Evolutionary conservation across 139 green algal genomes (phyloP), one percentile per base, ranked within the genome.

Genomic region (Auxenochlorella pyrenoidosa): DNA sequence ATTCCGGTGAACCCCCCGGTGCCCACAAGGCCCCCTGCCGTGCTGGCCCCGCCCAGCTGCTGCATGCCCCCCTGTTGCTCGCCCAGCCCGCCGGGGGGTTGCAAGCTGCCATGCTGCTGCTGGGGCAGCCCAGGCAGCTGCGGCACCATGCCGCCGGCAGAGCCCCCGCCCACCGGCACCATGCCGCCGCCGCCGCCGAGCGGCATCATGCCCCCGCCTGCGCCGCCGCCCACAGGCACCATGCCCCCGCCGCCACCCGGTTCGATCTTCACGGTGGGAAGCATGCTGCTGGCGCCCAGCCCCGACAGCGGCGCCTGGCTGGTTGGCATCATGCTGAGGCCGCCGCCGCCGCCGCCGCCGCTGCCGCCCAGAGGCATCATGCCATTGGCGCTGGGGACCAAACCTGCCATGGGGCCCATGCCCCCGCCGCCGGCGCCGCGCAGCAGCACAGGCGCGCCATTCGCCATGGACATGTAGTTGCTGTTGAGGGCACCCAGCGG

Each of bases 391-490:
- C 30, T 41, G 26, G 73, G 83, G 12, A 79, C 58, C 82, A 83
- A 75, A 24, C 66, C 59, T 40, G 79, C 72, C 44, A 88, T 81
- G 0, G 90, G 85, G n/a, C 89, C 70, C 86, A 91, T 92, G 84
- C 83, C 83, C 63, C 75, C 86, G 34, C 68, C 73, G 41, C 38
- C 82, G 21, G 40, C 87, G 30, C 86, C 84, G 18, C 85, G 70
- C 85, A 93, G 85, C 70, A 96, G 90, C 38, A 95, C 90, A 3
- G 93, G 94, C 21, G 93, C 93, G 34, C 94, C 94, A 73, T 96
- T 97, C 82, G 90, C 92, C 94, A 95, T 96, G 83, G 90, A 93
- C 94, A 95, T 96, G 79, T 58, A 85, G 38, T 65, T 75, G 5
- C 58, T 65, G 38, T 54, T 54, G 36, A 84, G 79, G 32, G 36